phyloP scores from a whole-genome alignment of 2,329 filamentous ascomycete species.

The Neonectria neomacrospora region DNA sequence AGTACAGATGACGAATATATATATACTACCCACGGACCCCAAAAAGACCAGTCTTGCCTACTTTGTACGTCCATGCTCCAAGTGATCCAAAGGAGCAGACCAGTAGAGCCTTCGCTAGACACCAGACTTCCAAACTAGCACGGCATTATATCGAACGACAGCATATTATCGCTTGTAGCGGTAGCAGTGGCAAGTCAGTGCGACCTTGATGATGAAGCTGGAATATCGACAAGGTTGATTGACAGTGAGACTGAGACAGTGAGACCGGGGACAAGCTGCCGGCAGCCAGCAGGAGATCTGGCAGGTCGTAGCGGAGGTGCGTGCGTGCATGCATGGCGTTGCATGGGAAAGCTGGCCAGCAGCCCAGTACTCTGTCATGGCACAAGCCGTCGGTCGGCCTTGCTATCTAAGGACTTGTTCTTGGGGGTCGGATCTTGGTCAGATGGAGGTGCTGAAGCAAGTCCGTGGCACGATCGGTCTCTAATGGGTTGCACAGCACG shows the following conservation, averaged over 20 bases:
- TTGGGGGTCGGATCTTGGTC: background rate
- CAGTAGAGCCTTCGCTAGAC: too few relatives aligned
- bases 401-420: constrained; percentile 22
- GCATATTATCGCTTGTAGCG: background rate
- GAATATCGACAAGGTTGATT: constrained; percentile 30
- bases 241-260: constrained; percentile 29
- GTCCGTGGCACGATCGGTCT: constrained; percentile 1
- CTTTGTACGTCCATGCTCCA: background rate
- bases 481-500: background rate
- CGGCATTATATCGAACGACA: background rate
- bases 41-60: background rate
- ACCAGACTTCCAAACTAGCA: background rate
- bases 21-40: background rate
- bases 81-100: background rate
- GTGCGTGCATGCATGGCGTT: constrained; percentile 21
- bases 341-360: constrained; percentile 23
- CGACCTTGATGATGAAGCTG: background rate
- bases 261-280: constrained; percentile 18
- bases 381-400: constrained; percentile 32
- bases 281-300: constrained; percentile 29
- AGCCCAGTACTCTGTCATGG: constrained; percentile 21
- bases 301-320: constrained; percentile 19
- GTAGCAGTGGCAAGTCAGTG: background rate
- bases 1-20: background rate
- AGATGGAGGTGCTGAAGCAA: constrained; percentile 1